A percentile compares a stretch with the other conserved stretches of the same genome.
These are phyloP conservation scores for Teratosphaeria destructans DNA, from an alignment of 2,329 filamentous ascomycete genomes.

Conservation along the genomic window DNA sequence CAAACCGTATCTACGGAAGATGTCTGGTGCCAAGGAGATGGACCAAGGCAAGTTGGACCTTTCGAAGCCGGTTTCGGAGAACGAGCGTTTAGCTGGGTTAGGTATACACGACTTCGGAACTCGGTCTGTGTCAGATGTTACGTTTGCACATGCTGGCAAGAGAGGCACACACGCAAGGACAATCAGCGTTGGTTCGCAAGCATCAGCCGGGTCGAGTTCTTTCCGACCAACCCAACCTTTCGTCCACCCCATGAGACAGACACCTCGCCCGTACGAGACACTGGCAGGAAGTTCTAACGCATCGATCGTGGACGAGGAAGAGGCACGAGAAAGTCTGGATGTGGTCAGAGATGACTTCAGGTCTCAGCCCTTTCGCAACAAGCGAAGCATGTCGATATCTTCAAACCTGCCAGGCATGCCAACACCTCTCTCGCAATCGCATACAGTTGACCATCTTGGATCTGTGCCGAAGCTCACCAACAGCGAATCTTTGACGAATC, in stretches of 20 bases:
- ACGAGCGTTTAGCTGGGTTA: slow-evolving; percentile 41
- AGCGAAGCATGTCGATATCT: slow-evolving; percentile 35
- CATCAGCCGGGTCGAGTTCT: slow-evolving; percentile 39
- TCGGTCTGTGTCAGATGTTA: slow-evolving; percentile 32
- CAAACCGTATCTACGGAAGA: slow-evolving; percentile 47
- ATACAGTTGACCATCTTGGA: slow-evolving; percentile 26
- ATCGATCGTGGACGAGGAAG: slow-evolving; percentile 25
- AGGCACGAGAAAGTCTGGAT: slow-evolving; percentile 29
- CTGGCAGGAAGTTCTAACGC: slow-evolving; percentile 32
- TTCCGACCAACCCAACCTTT: slow-evolving; percentile 41
- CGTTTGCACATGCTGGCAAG: slow-evolving; percentile 30
- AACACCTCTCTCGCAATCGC: slow-evolving; percentile 23
- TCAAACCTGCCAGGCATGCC: slow-evolving; percentile 19
- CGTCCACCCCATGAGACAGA: slow-evolving; percentile 46
- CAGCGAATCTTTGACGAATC: slow-evolving; percentile 43
- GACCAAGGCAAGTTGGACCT: slow-evolving; percentile 40
- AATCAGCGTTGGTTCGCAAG: slow-evolving; percentile 45
- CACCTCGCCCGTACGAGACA: slow-evolving; percentile 44
- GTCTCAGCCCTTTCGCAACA: slow-evolving; percentile 27
- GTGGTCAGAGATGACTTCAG: slow-evolving; percentile 37
- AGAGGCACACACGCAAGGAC: slow-evolving; percentile 40
- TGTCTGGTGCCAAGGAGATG: slow-evolving; percentile 38
- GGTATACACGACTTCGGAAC: slow-evolving; percentile 42
- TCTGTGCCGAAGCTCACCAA: slow-evolving; percentile 36
- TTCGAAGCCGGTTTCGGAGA: slow-evolving; percentile 45